phyloP scores from a whole-genome alignment of 345 rosid species.

The Raphanus sativus region DNA sequence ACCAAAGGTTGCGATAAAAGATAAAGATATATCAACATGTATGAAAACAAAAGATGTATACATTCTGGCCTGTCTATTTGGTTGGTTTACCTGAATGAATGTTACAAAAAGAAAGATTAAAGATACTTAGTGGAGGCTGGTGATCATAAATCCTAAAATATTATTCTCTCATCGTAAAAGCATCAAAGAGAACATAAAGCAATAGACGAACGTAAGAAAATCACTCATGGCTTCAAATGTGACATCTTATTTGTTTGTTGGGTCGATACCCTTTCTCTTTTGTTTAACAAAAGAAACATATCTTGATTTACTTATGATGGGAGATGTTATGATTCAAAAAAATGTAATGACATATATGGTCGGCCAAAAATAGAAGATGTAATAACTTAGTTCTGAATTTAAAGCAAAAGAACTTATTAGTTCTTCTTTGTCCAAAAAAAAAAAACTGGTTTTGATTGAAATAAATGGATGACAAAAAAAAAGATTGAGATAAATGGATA shows the following conservation, averaged over 20 bases:
- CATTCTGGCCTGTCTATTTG: constrained; percentile 15
- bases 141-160: constrained; percentile 22
- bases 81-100: constrained; percentile 21
- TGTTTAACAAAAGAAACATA: background rate
- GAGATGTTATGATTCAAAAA: background rate
- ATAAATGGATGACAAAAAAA: background rate
- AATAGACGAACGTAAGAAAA: constrained; percentile 11
- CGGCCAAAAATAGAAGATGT: background rate
- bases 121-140: constrained; percentile 30
- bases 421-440: background rate
- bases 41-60: background rate
- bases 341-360: background rate
- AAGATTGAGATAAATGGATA: background rate
- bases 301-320: background rate
- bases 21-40: background rate
- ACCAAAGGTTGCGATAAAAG: background rate
- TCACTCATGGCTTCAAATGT: background rate
- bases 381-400: background rate
- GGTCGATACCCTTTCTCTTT: background rate
- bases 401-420: background rate
- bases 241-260: background rate
- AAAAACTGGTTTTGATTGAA: background rate
- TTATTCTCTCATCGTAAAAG: constrained; percentile 28
- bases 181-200: constrained; percentile 12
- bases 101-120: constrained; percentile 6